Base-by-base conservation (phyloP, 2,329 filamentous ascomycete genomes). In the Sporothrix brasiliensis region DNA sequence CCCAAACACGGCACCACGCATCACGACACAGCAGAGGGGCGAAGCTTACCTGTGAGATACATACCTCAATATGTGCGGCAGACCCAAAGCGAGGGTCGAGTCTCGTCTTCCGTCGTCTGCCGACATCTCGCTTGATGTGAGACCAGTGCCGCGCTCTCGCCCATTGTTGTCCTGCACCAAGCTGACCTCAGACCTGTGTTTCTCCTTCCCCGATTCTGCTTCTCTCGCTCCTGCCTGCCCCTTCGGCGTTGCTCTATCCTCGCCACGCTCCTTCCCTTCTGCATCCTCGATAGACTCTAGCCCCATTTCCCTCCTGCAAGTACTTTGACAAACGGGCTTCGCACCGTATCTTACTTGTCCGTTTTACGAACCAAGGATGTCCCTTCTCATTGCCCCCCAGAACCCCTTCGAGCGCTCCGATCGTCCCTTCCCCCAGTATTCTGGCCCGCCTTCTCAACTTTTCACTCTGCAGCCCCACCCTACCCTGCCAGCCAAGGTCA, bases 121-220 rank as follows among this genome's bases (percentile, higher is more conserved):
- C 21, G 10, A 14, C 21, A 10, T 24, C 44, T 65, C 60, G 44
- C 60, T 50, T 67, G 50, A 50, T 54, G 34, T 67, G 65, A 67
- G 65, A 67, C 65, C 49, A 41, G 30, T 30, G 50, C 34, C 65
- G 34, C 49, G 21, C 65, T 27, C n/a, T 54, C 50, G 50, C n/a
- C 50, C 49, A 34, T 54, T 54, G 63, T n/a, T n/a, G 34, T 67
- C 50, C 50, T 56, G 65, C 50, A 34, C 50, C 34, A 56, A 49
- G 63, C 63, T 53, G 63, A 67, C 30, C 63, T 67, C 63, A 67
- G 63, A 67, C 63, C 63, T 67, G 44, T 53, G 63, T 67, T 39
- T 66, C 47, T 67, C 63, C 47, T 53, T 16, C 49, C 53, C 63
- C 44, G 61, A 39, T 50, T 44, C 61, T 39, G 24, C 61, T 24